Evolutionary conservation across 352 stramenopile species (phyloP).

Genomic region (Phytophthora capsici): DNA sequence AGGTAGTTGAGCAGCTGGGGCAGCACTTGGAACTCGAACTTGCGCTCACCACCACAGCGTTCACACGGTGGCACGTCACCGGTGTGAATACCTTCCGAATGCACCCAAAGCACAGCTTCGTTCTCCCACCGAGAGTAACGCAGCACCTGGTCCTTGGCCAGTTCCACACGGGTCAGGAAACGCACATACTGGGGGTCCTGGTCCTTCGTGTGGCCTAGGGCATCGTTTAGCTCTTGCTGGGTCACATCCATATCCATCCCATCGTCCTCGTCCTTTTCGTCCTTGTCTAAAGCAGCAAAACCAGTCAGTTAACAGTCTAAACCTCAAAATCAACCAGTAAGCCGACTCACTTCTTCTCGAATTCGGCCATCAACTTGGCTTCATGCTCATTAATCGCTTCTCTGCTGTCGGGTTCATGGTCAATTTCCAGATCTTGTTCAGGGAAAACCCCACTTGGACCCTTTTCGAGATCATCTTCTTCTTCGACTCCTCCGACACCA

Average conservation of each 20-base stretch:
- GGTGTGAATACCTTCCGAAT: conserved; percentile 59
- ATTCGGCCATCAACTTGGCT: conserved; percentile 75
- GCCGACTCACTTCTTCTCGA: conserved; percentile 60
- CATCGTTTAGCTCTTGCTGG: conserved; percentile 78
- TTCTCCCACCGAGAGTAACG: conserved; percentile 92
- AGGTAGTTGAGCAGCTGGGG: conserved; percentile 95
- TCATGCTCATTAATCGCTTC: conserved; percentile 77
- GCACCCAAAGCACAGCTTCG: conserved; percentile 88
- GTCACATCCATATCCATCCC: conserved; percentile 79
- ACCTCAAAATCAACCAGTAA: background rate
- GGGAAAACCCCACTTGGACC: conserved; percentile 83
- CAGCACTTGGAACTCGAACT: conserved; percentile 96
- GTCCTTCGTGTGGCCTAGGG: conserved; percentile 58
- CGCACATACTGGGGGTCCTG: conserved; percentile 83
- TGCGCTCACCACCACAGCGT: conserved; percentile 79
- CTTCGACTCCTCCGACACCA: conserved; percentile 44
- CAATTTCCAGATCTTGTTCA: conserved; percentile 78
- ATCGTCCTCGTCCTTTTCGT: conserved; percentile 46
- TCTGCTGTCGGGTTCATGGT: conserved; percentile 69
- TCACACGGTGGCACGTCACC: conserved; percentile 71
- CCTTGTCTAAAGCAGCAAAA: conserved; percentile 15
- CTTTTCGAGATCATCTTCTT: conserved; percentile 49
- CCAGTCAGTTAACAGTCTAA: conserved; percentile 1
- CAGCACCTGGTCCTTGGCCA: conserved; percentile 86
- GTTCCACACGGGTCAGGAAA: conserved; percentile 83